phyloP scores from a whole-genome alignment of 345 rosid species.

The Melastoma malabathricum region DNA sequence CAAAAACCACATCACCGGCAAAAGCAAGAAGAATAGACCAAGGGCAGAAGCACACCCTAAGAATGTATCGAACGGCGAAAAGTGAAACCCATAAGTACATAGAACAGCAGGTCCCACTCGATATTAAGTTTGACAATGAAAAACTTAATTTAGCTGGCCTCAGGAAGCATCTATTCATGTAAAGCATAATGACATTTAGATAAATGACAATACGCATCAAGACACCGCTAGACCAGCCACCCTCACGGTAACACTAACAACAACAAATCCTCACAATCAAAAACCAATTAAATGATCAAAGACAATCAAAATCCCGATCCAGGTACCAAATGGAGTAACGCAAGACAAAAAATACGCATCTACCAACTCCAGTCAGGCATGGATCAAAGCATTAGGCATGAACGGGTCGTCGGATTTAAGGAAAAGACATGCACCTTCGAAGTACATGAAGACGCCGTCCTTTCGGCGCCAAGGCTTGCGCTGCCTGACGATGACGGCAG shows the following conservation, averaged over 20 bases:
- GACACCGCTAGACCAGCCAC: conserved; percentile 16
- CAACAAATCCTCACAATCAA: too few relatives aligned
- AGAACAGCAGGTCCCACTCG: conserved; percentile 8
- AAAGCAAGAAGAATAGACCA: background rate
- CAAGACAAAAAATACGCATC: too few relatives aligned
- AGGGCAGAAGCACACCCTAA: too few relatives aligned
- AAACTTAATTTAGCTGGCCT: conserved; percentile 14
- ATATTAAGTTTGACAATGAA: conserved; percentile 11
- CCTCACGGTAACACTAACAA: too few relatives aligned
- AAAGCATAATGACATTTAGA: background rate
- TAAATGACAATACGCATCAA: conserved; percentile 5
- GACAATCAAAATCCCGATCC: background rate
- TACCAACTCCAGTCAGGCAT: too few relatives aligned
- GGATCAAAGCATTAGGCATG: too few relatives aligned
- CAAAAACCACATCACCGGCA: conserved; percentile 18
- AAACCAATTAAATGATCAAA: background rate
- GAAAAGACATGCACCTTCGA: conserved; percentile 35
- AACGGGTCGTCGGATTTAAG: too few relatives aligned
- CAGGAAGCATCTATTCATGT: conserved; percentile 14
- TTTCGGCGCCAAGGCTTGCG: conserved; percentile 98
- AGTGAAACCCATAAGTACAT: background rate
- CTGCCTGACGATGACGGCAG: conserved; percentile 87
- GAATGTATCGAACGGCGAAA: conserved; percentile 13
- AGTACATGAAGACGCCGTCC: conserved; percentile 95
- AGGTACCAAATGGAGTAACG: too few relatives aligned